These are phyloP conservation scores for Aspergillus ustus DNA, from an alignment of 2,329 filamentous ascomycete species.

Conservation along the genomic window DNA sequence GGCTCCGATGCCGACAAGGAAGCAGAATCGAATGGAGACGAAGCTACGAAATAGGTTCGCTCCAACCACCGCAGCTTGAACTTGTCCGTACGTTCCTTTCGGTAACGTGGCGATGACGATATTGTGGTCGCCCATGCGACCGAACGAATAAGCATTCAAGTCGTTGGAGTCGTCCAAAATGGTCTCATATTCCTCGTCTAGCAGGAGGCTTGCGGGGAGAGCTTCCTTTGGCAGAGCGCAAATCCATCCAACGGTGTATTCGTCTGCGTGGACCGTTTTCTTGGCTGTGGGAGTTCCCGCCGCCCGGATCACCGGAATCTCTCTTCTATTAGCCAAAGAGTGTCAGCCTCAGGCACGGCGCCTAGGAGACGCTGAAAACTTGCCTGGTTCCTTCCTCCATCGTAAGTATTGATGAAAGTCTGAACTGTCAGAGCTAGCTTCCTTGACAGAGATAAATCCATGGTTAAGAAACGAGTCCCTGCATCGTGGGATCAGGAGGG, in stretches of 20 bases:
- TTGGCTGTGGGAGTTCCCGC: too few relatives aligned
- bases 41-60: neutral
- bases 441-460: too few relatives aligned
- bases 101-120: neutral
- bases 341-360: too few relatives aligned
- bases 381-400: too few relatives aligned
- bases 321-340: too few relatives aligned
- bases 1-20: conserved; percentile 10
- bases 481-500: too few relatives aligned
- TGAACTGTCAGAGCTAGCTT: too few relatives aligned
- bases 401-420: too few relatives aligned
- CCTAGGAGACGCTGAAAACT: too few relatives aligned
- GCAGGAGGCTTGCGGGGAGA: neutral
- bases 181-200: neutral
- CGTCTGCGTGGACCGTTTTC: too few relatives aligned
- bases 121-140: neutral
- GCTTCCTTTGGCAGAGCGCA: neutral
- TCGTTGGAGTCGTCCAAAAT: neutral
- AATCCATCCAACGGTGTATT: conserved; percentile 5
- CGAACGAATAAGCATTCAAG: neutral
- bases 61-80: conserved; percentile 1
- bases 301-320: too few relatives aligned
- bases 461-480: too few relatives aligned
- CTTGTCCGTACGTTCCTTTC: neutral
- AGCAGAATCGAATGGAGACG: neutral